Conservation (phyloP, 2,329 filamentous ascomycete genomes). For the Neofusicoccum umdonicola region DNA sequence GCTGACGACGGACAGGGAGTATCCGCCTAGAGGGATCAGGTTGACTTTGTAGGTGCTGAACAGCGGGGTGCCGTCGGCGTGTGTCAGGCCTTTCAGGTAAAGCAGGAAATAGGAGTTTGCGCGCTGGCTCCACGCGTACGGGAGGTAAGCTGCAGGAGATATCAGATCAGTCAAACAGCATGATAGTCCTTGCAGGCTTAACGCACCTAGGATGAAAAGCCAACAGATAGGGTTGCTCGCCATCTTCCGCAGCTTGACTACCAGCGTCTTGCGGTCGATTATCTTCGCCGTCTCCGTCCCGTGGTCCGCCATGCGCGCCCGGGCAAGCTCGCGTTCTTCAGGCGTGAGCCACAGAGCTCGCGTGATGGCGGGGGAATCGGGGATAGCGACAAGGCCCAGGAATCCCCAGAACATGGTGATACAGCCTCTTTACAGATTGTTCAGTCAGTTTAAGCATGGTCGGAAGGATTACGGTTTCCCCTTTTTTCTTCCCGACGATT, state of each 20-base stretch:
- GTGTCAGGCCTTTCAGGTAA: slow-evolving; percentile 19
- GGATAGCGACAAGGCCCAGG: slow-evolving; percentile 17
- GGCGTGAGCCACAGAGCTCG: slow-evolving; percentile 20
- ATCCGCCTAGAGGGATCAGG: slow-evolving; percentile 21
- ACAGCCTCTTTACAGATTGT: neutral
- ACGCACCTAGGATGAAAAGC: slow-evolving; percentile 15
- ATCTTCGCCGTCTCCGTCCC: slow-evolving; percentile 14
- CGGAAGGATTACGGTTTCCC: no score
- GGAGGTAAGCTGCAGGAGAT: slow-evolving; percentile 7
- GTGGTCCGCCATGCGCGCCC: neutral
- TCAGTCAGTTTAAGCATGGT: neutral
- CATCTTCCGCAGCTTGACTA: slow-evolving; percentile 15
- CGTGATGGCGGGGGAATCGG: slow-evolving; percentile 20
- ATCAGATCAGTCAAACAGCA: neutral
- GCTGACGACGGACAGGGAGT: slow-evolving; percentile 17
- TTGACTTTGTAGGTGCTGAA: slow-evolving; percentile 21
- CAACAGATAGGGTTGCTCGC: slow-evolving; percentile 18
- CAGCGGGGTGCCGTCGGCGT: slow-evolving; percentile 12
- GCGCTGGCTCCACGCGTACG: slow-evolving; percentile 21
- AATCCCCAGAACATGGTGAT: slow-evolving; percentile 20
- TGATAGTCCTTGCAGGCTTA: neutral
- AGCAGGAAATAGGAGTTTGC: slow-evolving; percentile 21
- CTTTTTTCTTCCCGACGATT: no score
- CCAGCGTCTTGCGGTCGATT: slow-evolving; percentile 9
- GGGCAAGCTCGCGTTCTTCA: neutral